Percentiles rank a stretch among this genome's conserved stretches.
Evolutionary conservation across 441 rosid genomes (phyloP).

Genomic region (Populus trichocarpa): DNA sequence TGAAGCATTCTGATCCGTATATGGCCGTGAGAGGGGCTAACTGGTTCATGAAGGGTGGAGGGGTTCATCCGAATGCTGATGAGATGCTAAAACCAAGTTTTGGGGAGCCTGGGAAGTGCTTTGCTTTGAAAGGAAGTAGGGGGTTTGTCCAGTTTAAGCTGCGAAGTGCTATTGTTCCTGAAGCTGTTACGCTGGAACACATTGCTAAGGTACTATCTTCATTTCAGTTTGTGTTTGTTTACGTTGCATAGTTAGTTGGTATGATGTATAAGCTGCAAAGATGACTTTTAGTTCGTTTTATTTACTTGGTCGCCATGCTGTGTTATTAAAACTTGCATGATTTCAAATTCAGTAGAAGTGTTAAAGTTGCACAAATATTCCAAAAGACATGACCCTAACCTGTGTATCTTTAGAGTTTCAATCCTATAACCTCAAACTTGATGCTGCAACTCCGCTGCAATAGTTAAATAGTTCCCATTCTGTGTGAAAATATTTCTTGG

Average conservation of each 20-base stretch:
- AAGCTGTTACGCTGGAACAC: constrained; percentile 90
- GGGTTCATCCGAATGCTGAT: constrained; percentile 49
- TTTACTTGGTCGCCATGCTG: neutral
- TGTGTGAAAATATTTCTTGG: neutral
- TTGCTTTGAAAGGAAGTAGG: constrained; percentile 67
- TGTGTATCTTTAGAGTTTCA: neutral
- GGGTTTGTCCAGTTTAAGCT: constrained; percentile 81
- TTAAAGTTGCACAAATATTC: neutral
- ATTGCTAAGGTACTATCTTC: constrained; percentile 65
- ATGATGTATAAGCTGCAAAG: neutral
- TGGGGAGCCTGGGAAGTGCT: constrained; percentile 96
- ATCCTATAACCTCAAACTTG: neutral
- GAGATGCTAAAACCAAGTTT: constrained; percentile 92
- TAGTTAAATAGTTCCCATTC: neutral
- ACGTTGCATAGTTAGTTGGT: neutral
- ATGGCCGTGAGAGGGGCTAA: constrained; percentile 32
- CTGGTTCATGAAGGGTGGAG: constrained; percentile 39
- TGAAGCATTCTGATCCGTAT: constrained; percentile 69
- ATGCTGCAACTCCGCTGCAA: neutral
- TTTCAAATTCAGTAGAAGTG: neutral
- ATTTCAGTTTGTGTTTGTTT: neutral
- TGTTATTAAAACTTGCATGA: neutral
- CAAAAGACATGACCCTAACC: neutral
- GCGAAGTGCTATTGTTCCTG: constrained; percentile 63
- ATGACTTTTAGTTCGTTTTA: neutral